Conservation (phyloP, 169 alveolate genomes). For the Cystoisospora suis region DNA sequence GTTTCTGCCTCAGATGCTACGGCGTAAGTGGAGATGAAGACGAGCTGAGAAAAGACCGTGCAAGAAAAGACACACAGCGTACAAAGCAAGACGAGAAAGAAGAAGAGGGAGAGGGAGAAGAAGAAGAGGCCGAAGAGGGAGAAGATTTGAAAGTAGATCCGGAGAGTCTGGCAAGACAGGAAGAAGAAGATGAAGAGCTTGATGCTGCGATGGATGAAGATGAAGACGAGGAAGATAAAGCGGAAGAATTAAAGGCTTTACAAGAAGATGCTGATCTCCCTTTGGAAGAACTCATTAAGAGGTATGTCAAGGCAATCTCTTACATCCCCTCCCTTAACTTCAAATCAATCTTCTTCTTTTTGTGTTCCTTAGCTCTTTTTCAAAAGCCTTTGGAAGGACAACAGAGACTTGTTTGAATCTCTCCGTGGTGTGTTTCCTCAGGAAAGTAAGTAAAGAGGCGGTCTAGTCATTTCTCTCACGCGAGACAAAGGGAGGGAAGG, state of each 20-base stretch:
- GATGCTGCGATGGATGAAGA: constrained; percentile 62
- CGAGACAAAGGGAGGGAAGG: too few species aligned
- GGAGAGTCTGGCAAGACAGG: background rate
- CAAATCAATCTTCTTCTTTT: too few species aligned
- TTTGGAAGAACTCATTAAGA: constrained; percentile 19
- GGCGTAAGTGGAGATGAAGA: background rate
- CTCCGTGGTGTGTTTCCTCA: too few species aligned
- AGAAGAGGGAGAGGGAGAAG: background rate
- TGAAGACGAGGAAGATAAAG: constrained; percentile 65
- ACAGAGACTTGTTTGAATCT: too few species aligned
- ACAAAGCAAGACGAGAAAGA: background rate
- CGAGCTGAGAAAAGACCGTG: background rate
- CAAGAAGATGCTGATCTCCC: constrained; percentile 64
- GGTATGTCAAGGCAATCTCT: too few species aligned
- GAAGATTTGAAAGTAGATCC: constrained; percentile 1
- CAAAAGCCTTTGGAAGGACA: too few species aligned
- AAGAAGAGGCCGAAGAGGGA: background rate
- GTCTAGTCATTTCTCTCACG: too few species aligned
- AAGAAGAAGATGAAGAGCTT: constrained; percentile 65
- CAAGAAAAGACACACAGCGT: background rate
- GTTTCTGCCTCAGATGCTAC: background rate
- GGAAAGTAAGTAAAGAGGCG: too few species aligned
- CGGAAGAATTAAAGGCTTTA: constrained; percentile 61
- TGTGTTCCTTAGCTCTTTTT: too few species aligned
- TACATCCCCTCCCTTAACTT: too few species aligned